Base-by-base conservation (phyloP, 495 filamentous ascomycete species). In the Hypoxylon intermedium region DNA sequence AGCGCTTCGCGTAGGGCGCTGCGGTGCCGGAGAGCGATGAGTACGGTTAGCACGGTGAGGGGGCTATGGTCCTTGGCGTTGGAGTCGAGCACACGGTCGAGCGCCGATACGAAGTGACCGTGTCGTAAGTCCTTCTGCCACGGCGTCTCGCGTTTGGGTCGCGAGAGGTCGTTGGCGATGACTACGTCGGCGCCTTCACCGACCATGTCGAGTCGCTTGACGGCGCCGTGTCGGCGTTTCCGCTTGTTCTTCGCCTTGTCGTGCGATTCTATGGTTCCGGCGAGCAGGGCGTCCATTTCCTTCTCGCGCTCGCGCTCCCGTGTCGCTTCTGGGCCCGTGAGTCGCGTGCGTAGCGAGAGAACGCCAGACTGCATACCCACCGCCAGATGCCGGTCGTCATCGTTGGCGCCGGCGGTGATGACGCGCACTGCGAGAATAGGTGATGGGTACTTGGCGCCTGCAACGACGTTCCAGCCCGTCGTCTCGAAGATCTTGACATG, bases 401-500 rank as follows among this genome's bases (percentile, higher is more conserved):
- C 89, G 19, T 82, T 83, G 13, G 81, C 77, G 13, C 79, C 67
- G 24, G 86, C 77, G 20, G 82, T 76, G 64, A 97, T 83, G 48
- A 93, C 87, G 53, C 78, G 80, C 47, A 98, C 79, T 2, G 93
- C 89, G 1, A 98, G 83, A 56, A 99, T 88, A 0, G 95, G 94
- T 0, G 88, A 86, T 0, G 90, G 87, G 75, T 97, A 99, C 72
- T 97, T 98, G 45, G 89, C 86, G 30, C 91, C 93, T 21, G 89
- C 86, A 3, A 97, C 92, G 4, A 98, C 86, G 68, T 96, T 93
- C 95, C 95, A 99, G 21, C 80, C 84, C 0, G 85, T 84, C 1
- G 92, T 94, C 74, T 98, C 93, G 60, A 93, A 97, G 31, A 98
- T 83, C 77, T 99, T 99, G 74, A 99, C 83, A 70, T 97, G 94